These are phyloP conservation scores for Xylaria intraflava DNA, from an alignment of 495 filamentous ascomycete species.

Conservation along the genomic window DNA sequence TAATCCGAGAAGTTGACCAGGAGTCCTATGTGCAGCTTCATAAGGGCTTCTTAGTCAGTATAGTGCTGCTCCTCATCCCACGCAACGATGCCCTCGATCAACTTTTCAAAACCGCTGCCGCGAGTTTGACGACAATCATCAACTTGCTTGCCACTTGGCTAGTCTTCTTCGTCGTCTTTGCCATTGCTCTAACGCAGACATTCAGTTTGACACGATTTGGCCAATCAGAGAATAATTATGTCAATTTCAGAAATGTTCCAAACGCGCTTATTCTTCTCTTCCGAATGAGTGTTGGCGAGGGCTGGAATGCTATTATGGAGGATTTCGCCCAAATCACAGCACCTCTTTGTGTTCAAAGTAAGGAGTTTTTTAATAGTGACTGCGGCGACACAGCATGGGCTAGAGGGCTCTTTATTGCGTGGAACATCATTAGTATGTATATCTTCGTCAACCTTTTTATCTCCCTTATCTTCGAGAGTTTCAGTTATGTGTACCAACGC, in stretches of 20 bases:
- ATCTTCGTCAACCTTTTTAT: slow-evolving; percentile 98
- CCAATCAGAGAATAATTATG: slow-evolving; percentile 60
- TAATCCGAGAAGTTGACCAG: slow-evolving; percentile 43
- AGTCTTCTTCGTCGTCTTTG: slow-evolving; percentile 90
- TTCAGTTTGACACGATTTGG: slow-evolving; percentile 94
- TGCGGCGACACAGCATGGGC: slow-evolving; percentile 89
- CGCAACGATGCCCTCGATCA: slow-evolving; percentile 97
- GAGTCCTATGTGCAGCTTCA: slow-evolving; percentile 70
- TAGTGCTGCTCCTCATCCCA: slow-evolving; percentile 88
- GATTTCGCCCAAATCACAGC: slow-evolving; percentile 75
- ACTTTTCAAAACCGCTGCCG: slow-evolving; percentile 98
- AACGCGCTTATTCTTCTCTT: slow-evolving; percentile 93
- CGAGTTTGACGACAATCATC: slow-evolving; percentile 80
- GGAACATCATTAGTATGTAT: slow-evolving; percentile 99
- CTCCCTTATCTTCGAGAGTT: slow-evolving; percentile 98
- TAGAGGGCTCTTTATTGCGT: slow-evolving; percentile 79
- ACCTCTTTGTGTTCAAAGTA: slow-evolving; percentile 65
- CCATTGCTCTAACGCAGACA: slow-evolving; percentile 92
- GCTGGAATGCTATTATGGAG: slow-evolving; percentile 96
- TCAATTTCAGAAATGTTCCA: slow-evolving; percentile 91
- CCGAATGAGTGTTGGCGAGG: slow-evolving; percentile 84
- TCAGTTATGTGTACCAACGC: slow-evolving; percentile 97
- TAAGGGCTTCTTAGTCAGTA: slow-evolving; percentile 87
- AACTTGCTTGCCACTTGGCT: slow-evolving; percentile 97
- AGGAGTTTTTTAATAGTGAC: slow-evolving; percentile 74